Evolutionary conservation across 2,329 filamentous ascomycete species (phyloP).

Genomic region (Fusarium graminum): DNA sequence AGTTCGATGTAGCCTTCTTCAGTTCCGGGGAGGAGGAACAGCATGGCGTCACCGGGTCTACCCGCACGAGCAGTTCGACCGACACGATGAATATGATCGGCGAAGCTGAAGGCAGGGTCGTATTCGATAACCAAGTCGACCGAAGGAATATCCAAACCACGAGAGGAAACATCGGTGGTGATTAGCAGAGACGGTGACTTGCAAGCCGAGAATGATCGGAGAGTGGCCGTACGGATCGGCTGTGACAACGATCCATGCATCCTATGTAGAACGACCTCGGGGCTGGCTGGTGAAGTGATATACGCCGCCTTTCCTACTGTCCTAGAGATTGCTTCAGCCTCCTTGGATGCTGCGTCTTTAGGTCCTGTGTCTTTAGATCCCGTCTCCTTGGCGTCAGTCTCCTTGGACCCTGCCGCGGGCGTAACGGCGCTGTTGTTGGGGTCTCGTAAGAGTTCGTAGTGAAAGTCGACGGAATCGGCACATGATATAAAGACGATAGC

Average conservation of each 20-base stretch:
- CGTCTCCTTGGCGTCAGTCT: constrained; percentile 42
- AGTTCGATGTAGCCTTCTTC: constrained; percentile 92
- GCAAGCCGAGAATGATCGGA: constrained; percentile 81
- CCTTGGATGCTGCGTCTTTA: constrained; percentile 45
- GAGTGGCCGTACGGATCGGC: constrained; percentile 85
- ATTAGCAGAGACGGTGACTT: constrained; percentile 84
- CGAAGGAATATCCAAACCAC: constrained; percentile 93
- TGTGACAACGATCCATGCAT: constrained; percentile 95
- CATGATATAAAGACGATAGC: constrained; percentile 97
- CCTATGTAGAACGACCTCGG: constrained; percentile 79
- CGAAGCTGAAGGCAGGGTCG: constrained; percentile 91
- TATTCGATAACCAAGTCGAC: constrained; percentile 97
- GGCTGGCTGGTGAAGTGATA: constrained; percentile 81
- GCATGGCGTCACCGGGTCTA: constrained; percentile 83
- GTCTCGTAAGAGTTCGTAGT: constrained; percentile 83
- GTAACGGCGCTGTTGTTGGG: constrained; percentile 51
- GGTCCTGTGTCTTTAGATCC: background rate
- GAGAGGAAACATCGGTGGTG: constrained; percentile 95
- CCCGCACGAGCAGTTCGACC: constrained; percentile 95
- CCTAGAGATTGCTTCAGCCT: constrained; percentile 59
- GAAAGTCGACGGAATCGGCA: constrained; percentile 96
- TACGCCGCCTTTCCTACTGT: constrained; percentile 78
- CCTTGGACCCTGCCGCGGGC: constrained; percentile 49
- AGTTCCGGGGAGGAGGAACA: constrained; percentile 90
- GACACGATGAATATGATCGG: constrained; percentile 94